Evolutionary conservation across 1,284 basidiomycete species (phyloP), one percentile per base, ranked within the genome.

Genomic region (Apiotrichum gracile): DNA sequence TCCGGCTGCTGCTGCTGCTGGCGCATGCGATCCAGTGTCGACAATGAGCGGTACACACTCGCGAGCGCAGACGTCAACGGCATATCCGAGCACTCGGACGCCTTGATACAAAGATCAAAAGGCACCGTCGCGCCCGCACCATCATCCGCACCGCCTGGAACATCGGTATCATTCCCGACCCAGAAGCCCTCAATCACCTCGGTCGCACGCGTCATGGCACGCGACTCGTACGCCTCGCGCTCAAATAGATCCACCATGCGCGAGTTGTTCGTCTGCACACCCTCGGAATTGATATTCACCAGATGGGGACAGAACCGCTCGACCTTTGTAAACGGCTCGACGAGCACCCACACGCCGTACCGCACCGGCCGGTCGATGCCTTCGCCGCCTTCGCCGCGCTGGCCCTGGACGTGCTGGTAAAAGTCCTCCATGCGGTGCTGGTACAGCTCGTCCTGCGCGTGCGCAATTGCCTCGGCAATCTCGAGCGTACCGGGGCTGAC

Each of bases 291-390:
- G 49, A 82, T 69, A 33, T 78, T 78, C 58, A 83, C 77, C 42
- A 83, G 73, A 27, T 79, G 68, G 1, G 79, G 76, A 61, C 73
- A 76, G 39, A 71, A 51, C 33, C 65, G 64, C 62, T 83, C 79
- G 46, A 84, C 78, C 42, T 73, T 74, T 16, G 70, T 60, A 62
- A 83, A 83, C 0, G 82, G 48, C 77, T 82, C 81, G 44, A 85
- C 82, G 17, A 96, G 80, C 16, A 94, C 81, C 71, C 87, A 94
- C 50, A 94, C 91, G 61, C 91, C 88, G 76, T 96, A 97, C 50
- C 79, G 70, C 39, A 89, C 71, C 5, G 85, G 80, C 13, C 67
- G 60, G 41, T 63, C 64, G 10, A 70, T 51, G 3, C 67, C 69
- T 54, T 74, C 69, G 2, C n/a, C n/a, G n/a, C 66, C 70, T 16